A percentile compares a stretch with the other conserved stretches of the same genome.
Evolutionary conservation across 805 yeast species (phyloP).

Genomic region (Allodekkera sacchari): DNA sequence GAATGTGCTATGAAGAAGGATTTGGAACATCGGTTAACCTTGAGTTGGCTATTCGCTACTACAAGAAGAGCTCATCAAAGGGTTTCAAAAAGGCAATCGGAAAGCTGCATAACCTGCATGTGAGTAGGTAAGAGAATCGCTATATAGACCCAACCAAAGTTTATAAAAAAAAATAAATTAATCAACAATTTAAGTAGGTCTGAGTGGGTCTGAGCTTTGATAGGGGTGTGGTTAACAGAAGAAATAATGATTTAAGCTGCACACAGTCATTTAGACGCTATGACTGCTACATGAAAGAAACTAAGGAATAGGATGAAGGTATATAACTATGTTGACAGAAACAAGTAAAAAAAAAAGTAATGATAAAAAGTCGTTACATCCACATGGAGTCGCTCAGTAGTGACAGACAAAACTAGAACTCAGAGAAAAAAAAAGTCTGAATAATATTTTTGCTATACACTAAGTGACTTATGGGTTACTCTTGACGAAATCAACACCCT

Average conservation of each 20-base stretch:
- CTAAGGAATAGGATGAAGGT: too few relatives aligned
- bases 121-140: neutral
- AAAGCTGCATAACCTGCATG: conserved; percentile 22
- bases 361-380: neutral
- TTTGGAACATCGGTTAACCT: conserved; percentile 41
- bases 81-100: conserved; percentile 51
- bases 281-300: too few relatives aligned
- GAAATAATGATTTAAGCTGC: too few relatives aligned
- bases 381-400: too few relatives aligned
- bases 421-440: neutral
- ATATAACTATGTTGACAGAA: too few relatives aligned
- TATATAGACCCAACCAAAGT: neutral
- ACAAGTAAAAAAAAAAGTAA: too few relatives aligned
- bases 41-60: conserved; percentile 40
- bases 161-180: neutral
- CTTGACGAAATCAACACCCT: conserved; percentile 85
- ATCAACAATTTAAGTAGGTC: neutral
- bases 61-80: conserved; percentile 50
- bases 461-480: conserved; percentile 44
- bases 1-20: conserved; percentile 60
- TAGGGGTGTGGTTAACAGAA: too few relatives aligned
- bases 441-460: neutral
- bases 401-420: neutral
- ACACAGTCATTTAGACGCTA: too few relatives aligned
- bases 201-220: neutral